Conservation (phyloP, 2,329 filamentous ascomycete species). For the Botrytis aclada region DNA sequence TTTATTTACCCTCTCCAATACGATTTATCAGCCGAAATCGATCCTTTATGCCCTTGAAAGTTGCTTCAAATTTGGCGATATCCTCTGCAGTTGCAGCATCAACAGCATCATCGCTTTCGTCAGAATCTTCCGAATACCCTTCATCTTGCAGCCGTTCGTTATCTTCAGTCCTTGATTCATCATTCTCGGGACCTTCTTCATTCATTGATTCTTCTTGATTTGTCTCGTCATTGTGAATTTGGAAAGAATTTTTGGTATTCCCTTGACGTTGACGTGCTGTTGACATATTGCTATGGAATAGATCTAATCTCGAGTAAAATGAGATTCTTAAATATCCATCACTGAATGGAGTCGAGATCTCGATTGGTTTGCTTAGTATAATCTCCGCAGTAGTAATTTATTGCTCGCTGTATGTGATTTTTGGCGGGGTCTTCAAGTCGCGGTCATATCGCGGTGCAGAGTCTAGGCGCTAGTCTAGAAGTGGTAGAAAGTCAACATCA, state of each 20-base stretch:
- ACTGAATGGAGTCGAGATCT: neutral
- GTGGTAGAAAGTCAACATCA: slow-evolving; percentile 19
- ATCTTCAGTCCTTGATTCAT: slow-evolving; percentile 32
- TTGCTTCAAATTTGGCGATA: slow-evolving; percentile 78
- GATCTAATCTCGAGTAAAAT: slow-evolving; percentile 15
- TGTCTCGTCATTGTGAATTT: slow-evolving; percentile 41
- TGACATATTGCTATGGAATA: slow-evolving; percentile 29
- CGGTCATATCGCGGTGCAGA: slow-evolving; percentile 16
- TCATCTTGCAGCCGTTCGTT: slow-evolving; percentile 39
- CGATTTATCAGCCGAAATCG: slow-evolving; percentile 90
- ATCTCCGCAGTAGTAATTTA: neutral
- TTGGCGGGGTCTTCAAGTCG: slow-evolving; percentile 18
- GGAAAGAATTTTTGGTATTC: slow-evolving; percentile 37
- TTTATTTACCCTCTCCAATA: slow-evolving; percentile 79
- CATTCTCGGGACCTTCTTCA: slow-evolving; percentile 39
- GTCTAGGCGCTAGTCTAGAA: neutral
- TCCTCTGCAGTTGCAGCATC: slow-evolving; percentile 74
- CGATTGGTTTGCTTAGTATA: neutral
- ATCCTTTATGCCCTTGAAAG: slow-evolving; percentile 79
- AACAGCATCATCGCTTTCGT: slow-evolving; percentile 58
- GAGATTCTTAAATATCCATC: slow-evolving; percentile 10
- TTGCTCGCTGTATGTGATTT: neutral
- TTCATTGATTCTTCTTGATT: slow-evolving; percentile 38
- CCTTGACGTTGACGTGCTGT: slow-evolving; percentile 32
- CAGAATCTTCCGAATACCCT: slow-evolving; percentile 47